Evolutionary conservation across 176 grass and related monocot species (phyloP), one percentile per base, ranked within the genome.

Genomic region (Raddia guianensis): DNA sequence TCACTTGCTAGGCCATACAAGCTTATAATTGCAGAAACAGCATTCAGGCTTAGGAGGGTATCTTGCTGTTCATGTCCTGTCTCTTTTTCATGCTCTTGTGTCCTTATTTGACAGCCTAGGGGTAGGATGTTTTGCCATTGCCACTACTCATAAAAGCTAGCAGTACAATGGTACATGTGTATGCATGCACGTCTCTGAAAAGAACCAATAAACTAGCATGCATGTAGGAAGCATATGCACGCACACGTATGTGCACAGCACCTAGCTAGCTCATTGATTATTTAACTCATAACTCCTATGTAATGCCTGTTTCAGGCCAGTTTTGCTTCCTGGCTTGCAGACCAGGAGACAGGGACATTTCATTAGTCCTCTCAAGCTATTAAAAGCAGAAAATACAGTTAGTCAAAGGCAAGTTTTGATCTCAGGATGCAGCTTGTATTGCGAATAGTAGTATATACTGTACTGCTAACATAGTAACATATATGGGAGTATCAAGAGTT

Each of bases 41-140:
- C 45, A 67, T 81, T 89, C 76, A 58, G 78, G 46, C 79, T 74
- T 42, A 63, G 74, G 56, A 73, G 87, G 73, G 88, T 73, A 90
- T 90, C 88, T 90, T 67, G 19, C 67, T 83, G 88, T 86, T 83
- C 74, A 83, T 86, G 73, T 74, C 53, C 83, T 74, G 79, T 66
- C 83, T 79, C 78, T 82, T 90, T 90, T 90, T 74, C 78, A 74
- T 83, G 88, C 79, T 73, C 74, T 83, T 82, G 79, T 86, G 82
- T 82, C 59, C 78, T 85, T 82, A 34, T 86, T 83, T 82, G 51
- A 51, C 78, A 68, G 68, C 59, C 21, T 90, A 67, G 13, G 40
- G 57, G 13, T 84, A 81, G 72, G 77, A 70, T 85, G 65, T 68
- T 40, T 40, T 40, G 37, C 37, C 37, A 40, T 27, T 81, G 42